These are phyloP conservation scores for Lachancea meyersii DNA, from an alignment of 805 yeast species.

Conservation along the genomic window DNA sequence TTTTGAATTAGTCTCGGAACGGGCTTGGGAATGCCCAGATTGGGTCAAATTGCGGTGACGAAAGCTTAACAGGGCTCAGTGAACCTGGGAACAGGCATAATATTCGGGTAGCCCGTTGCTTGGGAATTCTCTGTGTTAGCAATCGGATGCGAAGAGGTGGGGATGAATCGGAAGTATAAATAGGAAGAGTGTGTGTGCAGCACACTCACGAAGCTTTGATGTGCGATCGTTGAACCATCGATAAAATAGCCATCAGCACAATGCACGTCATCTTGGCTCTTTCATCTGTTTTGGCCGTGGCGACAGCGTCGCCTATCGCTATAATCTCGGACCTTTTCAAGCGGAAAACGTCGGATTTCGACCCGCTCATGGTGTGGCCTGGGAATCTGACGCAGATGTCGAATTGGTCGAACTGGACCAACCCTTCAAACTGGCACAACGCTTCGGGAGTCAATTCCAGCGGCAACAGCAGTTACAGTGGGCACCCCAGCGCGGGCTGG, in stretches of 20 bases:
- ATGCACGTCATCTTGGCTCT: constrained; percentile 4
- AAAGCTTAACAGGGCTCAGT: background rate
- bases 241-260: no score
- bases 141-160: background rate
- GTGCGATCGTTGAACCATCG: no score
- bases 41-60: background rate
- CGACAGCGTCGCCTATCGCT: constrained; percentile 7
- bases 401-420: constrained; percentile 11
- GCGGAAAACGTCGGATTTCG: background rate
- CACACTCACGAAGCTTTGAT: no score
- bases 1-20: no score
- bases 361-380: constrained; percentile 4
- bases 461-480: background rate
- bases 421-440: constrained; percentile 4
- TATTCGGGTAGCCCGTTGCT: background rate
- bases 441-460: constrained; percentile 2
- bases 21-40: background rate
- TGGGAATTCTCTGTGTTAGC: background rate
- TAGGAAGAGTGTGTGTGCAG: no score
- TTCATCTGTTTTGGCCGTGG: constrained; percentile 3
- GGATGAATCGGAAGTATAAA: no score
- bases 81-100: no score
- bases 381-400: constrained; percentile 3
- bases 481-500: background rate
- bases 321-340: constrained; percentile 1